Conservation (phyloP, 345 rosid genomes). For the Eucalyptus curtisii region DNA sequence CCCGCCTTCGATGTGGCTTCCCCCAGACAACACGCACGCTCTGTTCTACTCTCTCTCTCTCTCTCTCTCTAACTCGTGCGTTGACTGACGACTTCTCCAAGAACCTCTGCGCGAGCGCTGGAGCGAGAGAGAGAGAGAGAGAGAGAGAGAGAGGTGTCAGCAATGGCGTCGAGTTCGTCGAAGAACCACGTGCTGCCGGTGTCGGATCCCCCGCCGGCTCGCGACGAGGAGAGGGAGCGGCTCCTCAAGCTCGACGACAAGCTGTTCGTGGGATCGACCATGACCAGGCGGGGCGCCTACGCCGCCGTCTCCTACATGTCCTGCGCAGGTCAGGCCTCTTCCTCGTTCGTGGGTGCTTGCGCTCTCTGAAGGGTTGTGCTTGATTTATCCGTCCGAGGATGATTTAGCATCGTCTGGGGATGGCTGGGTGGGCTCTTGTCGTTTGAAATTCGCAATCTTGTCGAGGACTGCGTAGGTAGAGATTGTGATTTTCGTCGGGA, state of each 20-base stretch:
- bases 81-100: not conserved
- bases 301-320: conserved; percentile 94
- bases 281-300: conserved; percentile 81
- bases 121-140: not conserved
- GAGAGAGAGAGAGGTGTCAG: not conserved
- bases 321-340: conserved; percentile 52
- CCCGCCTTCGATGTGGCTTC: not conserved
- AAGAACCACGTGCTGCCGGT: conserved; percentile 54
- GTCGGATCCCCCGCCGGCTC: conserved; percentile 32
- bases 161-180: conserved; percentile 32
- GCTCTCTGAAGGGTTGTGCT: not conserved
- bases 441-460: not conserved
- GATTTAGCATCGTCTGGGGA: not conserved
- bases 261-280: conserved; percentile 80
- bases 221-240: conserved; percentile 38
- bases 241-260: conserved; percentile 51
- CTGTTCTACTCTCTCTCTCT: not conserved
- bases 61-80: not conserved
- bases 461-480: not conserved
- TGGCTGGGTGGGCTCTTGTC: rapidly evolving
- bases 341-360: not conserved
- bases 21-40: not conserved
- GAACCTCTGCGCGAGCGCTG: not conserved
- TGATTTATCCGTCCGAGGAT: not conserved
- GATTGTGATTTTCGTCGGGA: not conserved